phyloP scores from a whole-genome alignment of 1,284 basidiomycete genomes.

The Peniophora sp. region DNA sequence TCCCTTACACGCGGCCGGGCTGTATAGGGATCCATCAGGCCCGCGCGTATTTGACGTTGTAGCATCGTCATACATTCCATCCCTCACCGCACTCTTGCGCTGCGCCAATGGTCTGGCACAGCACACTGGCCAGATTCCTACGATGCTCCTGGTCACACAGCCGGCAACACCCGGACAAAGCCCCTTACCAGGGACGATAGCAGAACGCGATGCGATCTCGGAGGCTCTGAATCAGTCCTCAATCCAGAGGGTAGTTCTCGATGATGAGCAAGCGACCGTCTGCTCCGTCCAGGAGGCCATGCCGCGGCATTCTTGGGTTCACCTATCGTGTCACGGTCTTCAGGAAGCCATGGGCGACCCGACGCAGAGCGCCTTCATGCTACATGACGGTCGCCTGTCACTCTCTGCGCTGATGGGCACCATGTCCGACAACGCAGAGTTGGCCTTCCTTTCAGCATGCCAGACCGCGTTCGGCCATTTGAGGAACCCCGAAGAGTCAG shows the following conservation, averaged over 20 bases:
- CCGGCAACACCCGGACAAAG: not conserved
- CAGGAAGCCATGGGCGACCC: not conserved
- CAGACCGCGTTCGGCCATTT: constrained; percentile 14
- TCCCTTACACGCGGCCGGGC: not conserved
- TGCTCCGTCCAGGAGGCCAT: not conserved
- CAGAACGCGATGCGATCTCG: not conserved
- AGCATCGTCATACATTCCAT: not conserved
- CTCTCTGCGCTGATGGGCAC: not conserved
- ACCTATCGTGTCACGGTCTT: not conserved
- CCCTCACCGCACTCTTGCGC: not conserved
- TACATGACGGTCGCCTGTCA: not conserved
- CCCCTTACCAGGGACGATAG: not conserved
- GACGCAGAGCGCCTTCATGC: not conserved
- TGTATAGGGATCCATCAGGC: not conserved
- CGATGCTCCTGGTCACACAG: constrained; percentile 1
- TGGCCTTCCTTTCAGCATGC: constrained; percentile 18
- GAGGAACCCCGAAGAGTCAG: constrained; percentile 6
- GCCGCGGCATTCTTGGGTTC: not conserved
- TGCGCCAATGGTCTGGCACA: too few relatives aligned
- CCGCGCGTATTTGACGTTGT: not conserved
- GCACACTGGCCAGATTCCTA: not conserved
- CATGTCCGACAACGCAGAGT: not conserved
- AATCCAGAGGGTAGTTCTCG: not conserved
- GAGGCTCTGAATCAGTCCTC: not conserved
- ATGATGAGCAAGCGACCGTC: not conserved